Percentiles rank a stretch among this genome's conserved stretches.
These are phyloP conservation scores for Candida koratica DNA, from an alignment of 805 yeast species.

Conservation along the genomic window DNA sequence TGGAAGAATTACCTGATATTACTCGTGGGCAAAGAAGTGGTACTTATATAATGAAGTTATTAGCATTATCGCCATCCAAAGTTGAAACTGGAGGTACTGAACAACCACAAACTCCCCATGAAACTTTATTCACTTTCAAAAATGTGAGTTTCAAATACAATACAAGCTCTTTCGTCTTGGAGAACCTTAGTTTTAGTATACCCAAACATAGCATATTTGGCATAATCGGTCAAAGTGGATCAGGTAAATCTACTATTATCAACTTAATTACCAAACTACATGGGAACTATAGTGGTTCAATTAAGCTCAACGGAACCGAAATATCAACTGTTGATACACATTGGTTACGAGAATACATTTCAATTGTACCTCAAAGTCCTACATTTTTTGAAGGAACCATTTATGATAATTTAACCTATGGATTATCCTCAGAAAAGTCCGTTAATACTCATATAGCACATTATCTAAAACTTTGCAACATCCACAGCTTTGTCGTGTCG, in stretches of 20 bases:
- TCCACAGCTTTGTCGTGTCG: conserved; percentile 50
- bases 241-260: conserved; percentile 82
- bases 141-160: conserved; percentile 52
- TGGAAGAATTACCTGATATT: conserved; percentile 72
- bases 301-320: conserved; percentile 42
- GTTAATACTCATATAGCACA: conserved; percentile 30
- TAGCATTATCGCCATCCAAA: conserved; percentile 29
- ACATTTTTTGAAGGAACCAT: conserved; percentile 71
- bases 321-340: conserved; percentile 43
- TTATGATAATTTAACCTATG: conserved; percentile 66
- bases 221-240: conserved; percentile 82
- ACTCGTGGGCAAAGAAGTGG: conserved; percentile 78
- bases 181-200: conserved; percentile 42
- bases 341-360: conserved; percentile 50
- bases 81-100: conserved; percentile 36
- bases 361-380: conserved; percentile 76
- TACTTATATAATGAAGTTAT: conserved; percentile 41
- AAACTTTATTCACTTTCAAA: conserved; percentile 23
- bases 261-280: conserved; percentile 55
- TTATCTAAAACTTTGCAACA: conserved; percentile 44
- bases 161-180: conserved; percentile 27
- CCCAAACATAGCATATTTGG: conserved; percentile 52
- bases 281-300: conserved; percentile 31
- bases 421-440: conserved; percentile 28
- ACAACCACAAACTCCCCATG: conserved; percentile 21